Conservation (phyloP, 495 filamentous ascomycete genomes). For the Staphylotrichum longicolle region DNA sequence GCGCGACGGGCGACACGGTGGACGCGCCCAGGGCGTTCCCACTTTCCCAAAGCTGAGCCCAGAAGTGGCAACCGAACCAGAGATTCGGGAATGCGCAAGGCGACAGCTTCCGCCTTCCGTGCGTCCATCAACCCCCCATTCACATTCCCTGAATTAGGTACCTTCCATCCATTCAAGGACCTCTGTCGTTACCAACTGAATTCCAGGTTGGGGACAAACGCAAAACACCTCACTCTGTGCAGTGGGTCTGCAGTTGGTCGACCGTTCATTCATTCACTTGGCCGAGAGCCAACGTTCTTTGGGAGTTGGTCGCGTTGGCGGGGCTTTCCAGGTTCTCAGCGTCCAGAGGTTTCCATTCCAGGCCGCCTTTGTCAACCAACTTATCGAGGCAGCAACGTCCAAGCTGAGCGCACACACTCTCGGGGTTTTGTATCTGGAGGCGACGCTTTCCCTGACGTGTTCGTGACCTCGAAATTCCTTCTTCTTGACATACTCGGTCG, state of each 20-base stretch:
- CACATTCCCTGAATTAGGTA: too few relatives aligned
- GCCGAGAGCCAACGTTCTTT: too few relatives aligned
- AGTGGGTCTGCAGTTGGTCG: not conserved
- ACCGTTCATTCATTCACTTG: too few relatives aligned
- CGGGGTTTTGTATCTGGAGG: not conserved
- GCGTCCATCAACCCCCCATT: too few relatives aligned
- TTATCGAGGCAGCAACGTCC: not conserved
- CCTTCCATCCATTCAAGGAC: not conserved
- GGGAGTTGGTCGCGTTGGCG: not conserved
- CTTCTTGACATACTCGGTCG: too few relatives aligned
- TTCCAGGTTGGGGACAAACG: not conserved
- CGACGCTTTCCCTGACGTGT: too few relatives aligned
- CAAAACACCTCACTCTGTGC: not conserved
- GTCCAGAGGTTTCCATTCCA: not conserved
- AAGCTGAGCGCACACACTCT: not conserved
- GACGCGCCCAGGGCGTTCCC: too few relatives aligned
- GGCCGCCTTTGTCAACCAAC: not conserved
- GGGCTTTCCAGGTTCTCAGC: not conserved
- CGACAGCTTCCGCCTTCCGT: not conserved
- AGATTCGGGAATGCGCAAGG: conserved; percentile 3
- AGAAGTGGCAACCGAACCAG: conserved; percentile 4
- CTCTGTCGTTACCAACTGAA: not conserved
- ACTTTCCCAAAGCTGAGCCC: not conserved
- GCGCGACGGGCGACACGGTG: too few relatives aligned
- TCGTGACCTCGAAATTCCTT: not conserved